Conservation (phyloP, 2,329 filamentous ascomycete genomes). For the Parastagonospora nodorum region DNA sequence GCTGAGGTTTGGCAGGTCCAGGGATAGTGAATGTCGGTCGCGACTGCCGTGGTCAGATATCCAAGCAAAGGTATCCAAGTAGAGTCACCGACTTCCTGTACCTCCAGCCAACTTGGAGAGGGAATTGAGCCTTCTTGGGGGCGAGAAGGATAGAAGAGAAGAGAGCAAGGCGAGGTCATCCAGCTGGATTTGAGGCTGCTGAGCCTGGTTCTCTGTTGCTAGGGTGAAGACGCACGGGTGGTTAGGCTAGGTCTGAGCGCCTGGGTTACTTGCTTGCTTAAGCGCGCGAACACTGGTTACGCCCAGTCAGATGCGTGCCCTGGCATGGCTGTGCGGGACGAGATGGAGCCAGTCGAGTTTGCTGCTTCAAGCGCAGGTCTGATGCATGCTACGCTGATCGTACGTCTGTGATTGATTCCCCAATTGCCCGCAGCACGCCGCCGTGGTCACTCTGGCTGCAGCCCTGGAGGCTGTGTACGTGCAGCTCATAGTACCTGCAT, state of each 20-base stretch:
- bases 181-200: constrained; percentile 46
- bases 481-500: constrained; percentile 5
- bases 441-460: constrained; percentile 1
- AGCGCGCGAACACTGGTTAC: not conserved
- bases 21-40: constrained; percentile 30
- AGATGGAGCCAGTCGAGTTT: constrained; percentile 21
- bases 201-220: constrained; percentile 28
- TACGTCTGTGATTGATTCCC: constrained; percentile 21
- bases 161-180: constrained; percentile 33
- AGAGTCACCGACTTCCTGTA: constrained; percentile 33
- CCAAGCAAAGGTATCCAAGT: constrained; percentile 17
- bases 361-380: constrained; percentile 18
- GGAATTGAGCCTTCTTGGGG: constrained; percentile 44
- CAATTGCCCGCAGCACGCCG: constrained; percentile 12
- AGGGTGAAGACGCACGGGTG: constrained; percentile 29
- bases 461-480: not conserved
- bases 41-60: constrained; percentile 26
- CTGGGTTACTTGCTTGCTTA: not conserved
- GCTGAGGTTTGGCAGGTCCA: constrained; percentile 18
- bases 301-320: not conserved
- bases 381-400: constrained; percentile 29
- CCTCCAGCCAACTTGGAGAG: constrained; percentile 27
- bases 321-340: constrained; percentile 16
- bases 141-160: constrained; percentile 46
- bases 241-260: constrained; percentile 35